phyloP scores from a whole-genome alignment of 2,329 filamentous ascomycete genomes.

The Hymenoscyphus repandus region DNA sequence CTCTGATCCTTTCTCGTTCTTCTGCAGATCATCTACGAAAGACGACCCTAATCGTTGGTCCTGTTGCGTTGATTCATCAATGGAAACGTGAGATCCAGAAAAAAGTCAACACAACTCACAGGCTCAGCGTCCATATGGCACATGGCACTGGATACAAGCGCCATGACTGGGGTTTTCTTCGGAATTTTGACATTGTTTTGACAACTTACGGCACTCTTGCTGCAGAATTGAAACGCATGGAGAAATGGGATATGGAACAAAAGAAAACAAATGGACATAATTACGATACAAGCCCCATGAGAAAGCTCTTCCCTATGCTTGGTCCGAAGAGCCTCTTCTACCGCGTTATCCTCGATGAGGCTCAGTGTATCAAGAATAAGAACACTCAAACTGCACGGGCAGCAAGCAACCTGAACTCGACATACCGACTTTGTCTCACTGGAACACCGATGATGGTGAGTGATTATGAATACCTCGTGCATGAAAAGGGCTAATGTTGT shows the following conservation, averaged over 20 bases:
- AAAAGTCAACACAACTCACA: slow-evolving; percentile 57
- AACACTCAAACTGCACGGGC: slow-evolving; percentile 57
- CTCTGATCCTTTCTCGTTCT: slow-evolving; percentile 55
- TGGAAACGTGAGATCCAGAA: slow-evolving; percentile 76
- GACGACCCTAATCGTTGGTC: slow-evolving; percentile 78
- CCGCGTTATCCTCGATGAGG: slow-evolving; percentile 71
- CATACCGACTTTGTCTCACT: slow-evolving; percentile 68
- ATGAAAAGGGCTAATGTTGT: background rate
- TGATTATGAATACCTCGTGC: background rate
- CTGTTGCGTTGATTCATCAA: slow-evolving; percentile 73
- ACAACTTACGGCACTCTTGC: slow-evolving; percentile 73
- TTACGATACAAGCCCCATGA: slow-evolving; percentile 33
- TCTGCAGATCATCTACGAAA: slow-evolving; percentile 43
- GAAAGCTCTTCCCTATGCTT: slow-evolving; percentile 40
- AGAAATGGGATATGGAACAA: slow-evolving; percentile 37
- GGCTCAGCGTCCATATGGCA: slow-evolving; percentile 61
- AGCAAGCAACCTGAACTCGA: slow-evolving; percentile 51
- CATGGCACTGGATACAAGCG: slow-evolving; percentile 58
- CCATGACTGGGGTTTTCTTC: slow-evolving; percentile 55
- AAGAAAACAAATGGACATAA: slow-evolving; percentile 23
- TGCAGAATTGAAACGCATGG: slow-evolving; percentile 60
- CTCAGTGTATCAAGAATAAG: slow-evolving; percentile 76
- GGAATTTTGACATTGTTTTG: slow-evolving; percentile 66
- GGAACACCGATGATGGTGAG: slow-evolving; percentile 75
- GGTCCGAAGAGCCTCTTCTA: slow-evolving; percentile 59